Conservation (phyloP, 257 asterid species). For the Solanum tacnaense region DNA sequence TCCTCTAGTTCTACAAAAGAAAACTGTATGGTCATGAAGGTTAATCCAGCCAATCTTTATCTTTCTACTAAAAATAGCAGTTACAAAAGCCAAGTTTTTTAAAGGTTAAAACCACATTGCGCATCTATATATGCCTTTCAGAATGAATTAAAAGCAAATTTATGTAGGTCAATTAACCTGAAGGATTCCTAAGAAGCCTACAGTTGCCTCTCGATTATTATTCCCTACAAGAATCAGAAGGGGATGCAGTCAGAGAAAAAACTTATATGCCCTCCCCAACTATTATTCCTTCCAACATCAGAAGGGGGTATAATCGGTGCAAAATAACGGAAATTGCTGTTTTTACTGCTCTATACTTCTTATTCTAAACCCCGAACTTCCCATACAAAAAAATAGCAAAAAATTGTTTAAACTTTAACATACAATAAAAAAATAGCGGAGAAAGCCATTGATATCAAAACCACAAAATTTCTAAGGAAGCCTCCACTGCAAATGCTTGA, state of each 20-base stretch:
- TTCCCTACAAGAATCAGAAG: neutral
- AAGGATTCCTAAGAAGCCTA: neutral
- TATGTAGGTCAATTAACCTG: neutral
- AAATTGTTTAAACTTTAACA: neutral
- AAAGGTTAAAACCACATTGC: neutral
- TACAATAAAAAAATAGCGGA: neutral
- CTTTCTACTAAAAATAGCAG: neutral
- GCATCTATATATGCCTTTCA: neutral
- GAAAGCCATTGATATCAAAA: neutral
- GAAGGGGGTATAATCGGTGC: neutral
- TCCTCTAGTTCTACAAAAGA: neutral
- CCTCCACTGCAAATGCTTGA: neutral
- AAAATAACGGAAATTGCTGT: neutral
- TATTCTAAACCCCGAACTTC: neutral
- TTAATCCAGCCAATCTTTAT: neutral
- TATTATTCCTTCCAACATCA: neutral
- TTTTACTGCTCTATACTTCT: neutral
- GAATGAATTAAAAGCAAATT: neutral
- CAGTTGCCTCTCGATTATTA: neutral
- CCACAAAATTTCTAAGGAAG: neutral
- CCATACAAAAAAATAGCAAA: neutral
- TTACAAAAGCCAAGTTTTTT: neutral
- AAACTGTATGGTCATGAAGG: neutral
- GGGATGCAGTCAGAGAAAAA: neutral
- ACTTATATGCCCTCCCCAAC: neutral